Conservation (phyloP, 2,329 filamentous ascomycete genomes). For the Raffaelea deltoideospora region DNA sequence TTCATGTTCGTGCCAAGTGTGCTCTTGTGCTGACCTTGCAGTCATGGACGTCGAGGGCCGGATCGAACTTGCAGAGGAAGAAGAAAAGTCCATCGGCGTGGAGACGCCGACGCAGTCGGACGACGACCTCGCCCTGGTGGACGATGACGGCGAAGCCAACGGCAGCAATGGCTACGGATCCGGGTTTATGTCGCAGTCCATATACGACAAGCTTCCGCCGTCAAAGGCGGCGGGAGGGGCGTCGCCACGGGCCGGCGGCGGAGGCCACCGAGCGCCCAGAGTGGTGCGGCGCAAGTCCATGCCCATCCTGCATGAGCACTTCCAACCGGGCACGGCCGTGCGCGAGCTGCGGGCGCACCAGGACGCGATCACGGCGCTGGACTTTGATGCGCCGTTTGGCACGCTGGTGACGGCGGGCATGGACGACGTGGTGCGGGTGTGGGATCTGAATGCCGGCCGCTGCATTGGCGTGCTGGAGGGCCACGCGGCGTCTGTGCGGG, state of each 20-base stretch:
- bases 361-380: constrained; percentile 75
- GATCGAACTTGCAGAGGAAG: constrained; percentile 46
- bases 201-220: constrained; percentile 89
- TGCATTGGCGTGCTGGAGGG: constrained; percentile 88
- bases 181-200: constrained; percentile 91
- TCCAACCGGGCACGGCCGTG: constrained; percentile 77
- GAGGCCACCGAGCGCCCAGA: constrained; percentile 34
- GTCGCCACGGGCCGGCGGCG: constrained; percentile 27
- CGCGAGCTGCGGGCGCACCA: constrained; percentile 78
- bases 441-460: constrained; percentile 86
- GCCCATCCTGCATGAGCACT: constrained; percentile 90
- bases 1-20: no score
- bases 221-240: constrained; percentile 30
- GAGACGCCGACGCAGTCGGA: constrained; percentile 37
- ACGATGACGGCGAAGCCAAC: constrained; percentile 24
- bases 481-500: constrained; percentile 83
- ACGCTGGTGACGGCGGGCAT: constrained; percentile 84
- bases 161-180: constrained; percentile 4
- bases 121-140: constrained; percentile 35
- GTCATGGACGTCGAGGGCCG: constrained; percentile 48
- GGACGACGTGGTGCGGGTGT: constrained; percentile 88
- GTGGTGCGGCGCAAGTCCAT: constrained; percentile 64
- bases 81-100: constrained; percentile 39
- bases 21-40: constrained; percentile 26
- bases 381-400: constrained; percentile 96